phyloP scores from a whole-genome alignment of 306 rosid genomes.

The Glycine soja region DNA sequence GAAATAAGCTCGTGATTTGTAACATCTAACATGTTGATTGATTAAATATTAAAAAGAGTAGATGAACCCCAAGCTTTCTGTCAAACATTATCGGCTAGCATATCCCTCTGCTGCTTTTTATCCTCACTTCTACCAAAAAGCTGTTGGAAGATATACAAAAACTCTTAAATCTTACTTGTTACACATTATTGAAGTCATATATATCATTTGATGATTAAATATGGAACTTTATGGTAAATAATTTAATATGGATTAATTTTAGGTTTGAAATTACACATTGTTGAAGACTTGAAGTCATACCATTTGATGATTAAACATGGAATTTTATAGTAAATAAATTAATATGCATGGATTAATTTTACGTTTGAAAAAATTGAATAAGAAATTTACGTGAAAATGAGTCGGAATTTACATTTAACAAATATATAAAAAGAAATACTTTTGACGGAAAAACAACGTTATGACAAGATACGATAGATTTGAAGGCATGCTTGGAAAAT shows the following conservation, averaged over 20 bases:
- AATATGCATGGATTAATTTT: background rate
- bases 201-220: background rate
- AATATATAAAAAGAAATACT: background rate
- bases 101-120: too few species aligned
- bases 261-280: background rate
- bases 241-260: background rate
- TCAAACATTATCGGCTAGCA: too few species aligned
- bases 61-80: background rate
- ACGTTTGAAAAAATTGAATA: background rate
- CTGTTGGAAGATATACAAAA: too few species aligned
- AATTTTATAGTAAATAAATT: background rate
- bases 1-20: too few species aligned
- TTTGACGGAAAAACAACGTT: background rate
- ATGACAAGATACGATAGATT: background rate
- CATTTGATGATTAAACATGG: background rate
- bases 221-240: background rate
- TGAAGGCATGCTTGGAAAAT: background rate
- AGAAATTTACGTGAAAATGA: background rate
- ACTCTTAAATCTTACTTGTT: too few species aligned
- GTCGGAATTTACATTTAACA: background rate
- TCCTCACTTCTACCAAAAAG: background rate
- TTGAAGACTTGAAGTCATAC: background rate
- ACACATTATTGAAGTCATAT: background rate
- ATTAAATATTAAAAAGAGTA: too few species aligned
- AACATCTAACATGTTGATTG: too few species aligned